Evolutionary conservation across 2,329 filamentous ascomycete genomes (phyloP).

Genomic region (Dendryphion nanum): DNA sequence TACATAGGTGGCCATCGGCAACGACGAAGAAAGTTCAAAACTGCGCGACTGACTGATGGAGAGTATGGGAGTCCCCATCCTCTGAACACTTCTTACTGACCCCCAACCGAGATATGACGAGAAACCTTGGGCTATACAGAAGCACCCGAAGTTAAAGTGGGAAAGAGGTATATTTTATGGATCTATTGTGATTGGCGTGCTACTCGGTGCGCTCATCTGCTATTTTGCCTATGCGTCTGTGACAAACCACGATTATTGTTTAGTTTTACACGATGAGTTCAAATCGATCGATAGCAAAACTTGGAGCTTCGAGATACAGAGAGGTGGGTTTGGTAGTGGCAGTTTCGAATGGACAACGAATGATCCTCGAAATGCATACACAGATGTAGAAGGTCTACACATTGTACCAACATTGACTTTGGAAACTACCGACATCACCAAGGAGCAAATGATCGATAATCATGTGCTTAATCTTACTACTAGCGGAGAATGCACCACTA

Average conservation of each 20-base stretch:
- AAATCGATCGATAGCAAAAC: conserved; percentile 56
- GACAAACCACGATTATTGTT: conserved; percentile 20
- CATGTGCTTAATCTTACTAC: conserved; percentile 22
- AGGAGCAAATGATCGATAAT: conserved; percentile 60
- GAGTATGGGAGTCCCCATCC: conserved; percentile 9
- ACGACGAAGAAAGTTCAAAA: conserved; percentile 20
- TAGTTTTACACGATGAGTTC: conserved; percentile 56
- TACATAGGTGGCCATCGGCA: conserved; percentile 7
- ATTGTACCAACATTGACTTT: conserved; percentile 72
- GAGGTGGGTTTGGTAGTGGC: conserved; percentile 71
- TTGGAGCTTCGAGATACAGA: conserved; percentile 71
- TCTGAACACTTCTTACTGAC: background rate
- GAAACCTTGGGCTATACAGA: conserved; percentile 18
- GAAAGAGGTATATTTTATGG: conserved; percentile 21
- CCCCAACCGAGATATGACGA: conserved; percentile 14
- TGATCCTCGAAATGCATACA: conserved; percentile 68
- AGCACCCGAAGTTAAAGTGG: conserved; percentile 20
- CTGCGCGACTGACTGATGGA: conserved; percentile 14
- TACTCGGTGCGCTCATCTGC: conserved; percentile 20
- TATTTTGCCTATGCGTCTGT: conserved; percentile 20
- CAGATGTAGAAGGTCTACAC: conserved; percentile 65
- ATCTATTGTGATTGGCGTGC: conserved; percentile 15
- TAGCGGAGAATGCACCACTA: conserved; percentile 65
- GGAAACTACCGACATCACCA: conserved; percentile 62
- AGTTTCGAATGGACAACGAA: conserved; percentile 69